Evolutionary conservation across 2,329 filamentous ascomycete species (phyloP).

Genomic region (Ustilaginoidea virens): DNA sequence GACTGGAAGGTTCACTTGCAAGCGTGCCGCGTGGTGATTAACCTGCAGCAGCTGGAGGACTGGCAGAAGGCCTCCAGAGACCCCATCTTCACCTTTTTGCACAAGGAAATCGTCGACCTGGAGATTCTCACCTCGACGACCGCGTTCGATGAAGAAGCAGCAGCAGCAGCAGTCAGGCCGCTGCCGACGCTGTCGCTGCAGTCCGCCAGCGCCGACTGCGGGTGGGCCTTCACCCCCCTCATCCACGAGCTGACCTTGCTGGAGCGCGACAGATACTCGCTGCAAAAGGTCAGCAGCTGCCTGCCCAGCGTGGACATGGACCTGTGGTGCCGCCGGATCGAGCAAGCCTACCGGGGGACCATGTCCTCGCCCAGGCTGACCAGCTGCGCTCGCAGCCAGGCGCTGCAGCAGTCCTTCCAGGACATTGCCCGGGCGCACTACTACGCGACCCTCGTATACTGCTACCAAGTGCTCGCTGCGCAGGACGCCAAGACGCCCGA

Average conservation of each 20-base stretch:
- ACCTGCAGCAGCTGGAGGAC: not conserved
- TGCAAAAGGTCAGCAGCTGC: not conserved
- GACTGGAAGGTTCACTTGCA: conserved; percentile 5
- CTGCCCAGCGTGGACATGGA: conserved; percentile 2
- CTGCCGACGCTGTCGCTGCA: conserved; percentile 1
- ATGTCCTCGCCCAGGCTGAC: conserved; percentile 5
- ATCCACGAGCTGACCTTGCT: conserved; percentile 3
- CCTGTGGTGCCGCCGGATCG: conserved; percentile 1
- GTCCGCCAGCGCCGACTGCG: not conserved
- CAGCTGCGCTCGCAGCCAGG: conserved; percentile 1
- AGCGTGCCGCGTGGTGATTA: conserved; percentile 4
- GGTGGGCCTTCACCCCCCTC: conserved; percentile 5
- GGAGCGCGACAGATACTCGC: conserved; percentile 2
- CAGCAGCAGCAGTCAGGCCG: not conserved
- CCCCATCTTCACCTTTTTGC: conserved; percentile 3
- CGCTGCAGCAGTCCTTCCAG: conserved; percentile 6
- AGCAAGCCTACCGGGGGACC: conserved; percentile 1
- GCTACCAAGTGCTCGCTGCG: conserved; percentile 8
- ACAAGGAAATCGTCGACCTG: conserved; percentile 5
- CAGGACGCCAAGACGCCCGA: not conserved
- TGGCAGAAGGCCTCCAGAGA: conserved; percentile 1
- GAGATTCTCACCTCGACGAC: conserved; percentile 4
- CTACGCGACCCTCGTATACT: conserved; percentile 8
- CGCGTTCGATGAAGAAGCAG: conserved; percentile 2
- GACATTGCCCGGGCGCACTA: conserved; percentile 7